Evolutionary conservation across 768 basidiomycete species (phyloP).

Genomic region (Auriculariales sp.): DNA sequence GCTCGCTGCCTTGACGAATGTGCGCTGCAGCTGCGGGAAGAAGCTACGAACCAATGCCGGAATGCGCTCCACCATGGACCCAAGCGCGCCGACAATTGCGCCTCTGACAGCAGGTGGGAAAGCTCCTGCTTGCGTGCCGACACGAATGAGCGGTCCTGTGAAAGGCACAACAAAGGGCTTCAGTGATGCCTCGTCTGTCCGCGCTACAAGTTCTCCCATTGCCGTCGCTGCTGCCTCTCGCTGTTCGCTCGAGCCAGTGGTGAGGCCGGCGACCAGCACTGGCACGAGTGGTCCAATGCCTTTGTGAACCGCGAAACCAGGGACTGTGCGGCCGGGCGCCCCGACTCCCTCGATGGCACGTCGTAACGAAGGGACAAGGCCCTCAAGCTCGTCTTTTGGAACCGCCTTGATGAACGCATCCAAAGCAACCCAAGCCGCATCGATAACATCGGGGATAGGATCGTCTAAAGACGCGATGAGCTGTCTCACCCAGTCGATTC

Average conservation of each 20-base stretch:
- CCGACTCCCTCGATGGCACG: conserved; percentile 79
- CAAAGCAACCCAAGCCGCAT: conserved; percentile 68
- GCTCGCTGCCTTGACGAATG: conserved; percentile 84
- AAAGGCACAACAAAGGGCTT: conserved; percentile 93
- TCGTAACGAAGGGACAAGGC: conserved; percentile 77
- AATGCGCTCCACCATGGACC: conserved; percentile 72
- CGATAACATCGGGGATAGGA: conserved; percentile 32
- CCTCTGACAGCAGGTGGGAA: conserved; percentile 90
- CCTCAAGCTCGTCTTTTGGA: conserved; percentile 86
- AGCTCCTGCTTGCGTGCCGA: conserved; percentile 77
- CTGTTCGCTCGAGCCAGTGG: conserved; percentile 88
- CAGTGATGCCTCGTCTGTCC: conserved; percentile 71
- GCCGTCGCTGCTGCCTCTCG: conserved; percentile 91
- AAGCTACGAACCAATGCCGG: conserved; percentile 89
- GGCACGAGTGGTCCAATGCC: conserved; percentile 75
- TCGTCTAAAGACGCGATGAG: conserved; percentile 78
- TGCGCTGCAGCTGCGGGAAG: conserved; percentile 95
- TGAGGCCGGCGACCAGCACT: conserved; percentile 82
- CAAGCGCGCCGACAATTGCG: conserved; percentile 76
- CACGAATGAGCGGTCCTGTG: conserved; percentile 89
- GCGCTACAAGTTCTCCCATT: conserved; percentile 89
- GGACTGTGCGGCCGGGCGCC: conserved; percentile 57
- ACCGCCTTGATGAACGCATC: conserved; percentile 81
- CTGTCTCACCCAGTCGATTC: conserved; percentile 89
- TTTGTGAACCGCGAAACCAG: conserved; percentile 75